These are phyloP conservation scores for Colletotrichum falcatum DNA, from an alignment of 2,329 filamentous ascomycete genomes.

Conservation along the genomic window DNA sequence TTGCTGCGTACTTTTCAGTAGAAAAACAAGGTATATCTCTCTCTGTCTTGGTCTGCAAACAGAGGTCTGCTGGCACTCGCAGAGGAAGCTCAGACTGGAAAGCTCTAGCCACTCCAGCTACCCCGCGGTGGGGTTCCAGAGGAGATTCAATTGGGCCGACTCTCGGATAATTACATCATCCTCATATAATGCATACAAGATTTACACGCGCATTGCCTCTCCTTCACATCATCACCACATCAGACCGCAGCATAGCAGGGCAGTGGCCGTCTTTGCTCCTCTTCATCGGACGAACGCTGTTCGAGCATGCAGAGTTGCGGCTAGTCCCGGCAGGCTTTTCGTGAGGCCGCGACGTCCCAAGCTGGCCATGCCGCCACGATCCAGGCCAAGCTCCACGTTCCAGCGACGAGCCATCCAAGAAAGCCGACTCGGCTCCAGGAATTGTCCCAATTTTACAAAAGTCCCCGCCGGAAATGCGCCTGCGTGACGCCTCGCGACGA, in stretches of 20 bases:
- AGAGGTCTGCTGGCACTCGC: neutral
- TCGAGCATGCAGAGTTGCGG: neutral
- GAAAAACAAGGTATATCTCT: neutral
- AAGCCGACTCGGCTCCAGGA: neutral
- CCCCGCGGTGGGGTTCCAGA: constrained; percentile 36
- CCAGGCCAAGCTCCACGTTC: neutral
- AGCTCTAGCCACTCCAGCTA: constrained; percentile 31
- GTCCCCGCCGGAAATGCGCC: neutral
- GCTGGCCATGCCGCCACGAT: neutral
- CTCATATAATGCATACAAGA: constrained; percentile 23
- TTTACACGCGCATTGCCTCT: neutral
- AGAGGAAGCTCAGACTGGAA: constrained; percentile 19
- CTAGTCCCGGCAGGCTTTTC: neutral
- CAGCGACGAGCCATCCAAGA: neutral
- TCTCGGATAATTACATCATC: constrained; percentile 38
- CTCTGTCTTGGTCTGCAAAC: neutral
- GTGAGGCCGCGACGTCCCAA: neutral
- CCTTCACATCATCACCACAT: neutral
- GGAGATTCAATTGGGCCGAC: constrained; percentile 28
- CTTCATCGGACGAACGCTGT: neutral
- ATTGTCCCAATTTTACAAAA: constrained; percentile 11
- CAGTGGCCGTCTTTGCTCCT: neutral
- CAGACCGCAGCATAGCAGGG: neutral
- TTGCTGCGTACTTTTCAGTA: neutral
- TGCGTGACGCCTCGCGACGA: neutral